These are phyloP conservation scores for Sugiyamaella sp. DNA, from an alignment of 1,139 yeast genomes.

Conservation along the genomic window DNA sequence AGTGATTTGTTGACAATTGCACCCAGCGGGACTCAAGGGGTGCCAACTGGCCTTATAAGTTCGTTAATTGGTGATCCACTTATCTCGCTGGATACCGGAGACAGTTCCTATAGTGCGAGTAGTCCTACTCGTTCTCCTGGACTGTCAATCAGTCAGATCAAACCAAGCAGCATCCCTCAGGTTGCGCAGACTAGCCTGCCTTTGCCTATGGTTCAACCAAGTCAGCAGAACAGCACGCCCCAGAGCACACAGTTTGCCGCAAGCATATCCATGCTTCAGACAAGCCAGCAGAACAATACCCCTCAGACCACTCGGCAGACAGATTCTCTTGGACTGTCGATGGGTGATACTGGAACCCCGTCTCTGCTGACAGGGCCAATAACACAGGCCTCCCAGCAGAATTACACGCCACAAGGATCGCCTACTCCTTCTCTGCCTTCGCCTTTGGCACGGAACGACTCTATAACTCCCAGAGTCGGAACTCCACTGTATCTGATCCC, in stretches of 20 bases:
- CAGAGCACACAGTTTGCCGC: background rate
- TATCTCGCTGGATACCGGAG: background rate
- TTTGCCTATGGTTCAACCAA: background rate
- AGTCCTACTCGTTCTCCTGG: too few relatives aligned
- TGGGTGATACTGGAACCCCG: too few relatives aligned
- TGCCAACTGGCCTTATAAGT: background rate
- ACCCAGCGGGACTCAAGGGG: background rate
- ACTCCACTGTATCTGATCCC: constrained; percentile 23
- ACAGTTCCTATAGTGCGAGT: background rate
- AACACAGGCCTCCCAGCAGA: too few relatives aligned
- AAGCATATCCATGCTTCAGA: too few relatives aligned
- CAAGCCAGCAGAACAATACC: too few relatives aligned
- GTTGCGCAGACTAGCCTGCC: too few relatives aligned
- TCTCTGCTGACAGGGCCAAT: too few relatives aligned
- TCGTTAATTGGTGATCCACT: background rate
- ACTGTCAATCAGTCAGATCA: too few relatives aligned
- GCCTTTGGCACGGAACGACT: background rate
- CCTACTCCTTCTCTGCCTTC: background rate
- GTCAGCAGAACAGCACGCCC: background rate
- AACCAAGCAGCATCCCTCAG: too few relatives aligned
- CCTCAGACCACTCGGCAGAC: too few relatives aligned
- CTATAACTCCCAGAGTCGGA: constrained; percentile 16
- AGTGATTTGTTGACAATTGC: background rate
- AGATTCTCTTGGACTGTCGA: too few relatives aligned
- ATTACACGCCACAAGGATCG: too few relatives aligned